Evolutionary conservation across 1,139 yeast species (phyloP).

Genomic region (Groenewaldozyma sp.): DNA sequence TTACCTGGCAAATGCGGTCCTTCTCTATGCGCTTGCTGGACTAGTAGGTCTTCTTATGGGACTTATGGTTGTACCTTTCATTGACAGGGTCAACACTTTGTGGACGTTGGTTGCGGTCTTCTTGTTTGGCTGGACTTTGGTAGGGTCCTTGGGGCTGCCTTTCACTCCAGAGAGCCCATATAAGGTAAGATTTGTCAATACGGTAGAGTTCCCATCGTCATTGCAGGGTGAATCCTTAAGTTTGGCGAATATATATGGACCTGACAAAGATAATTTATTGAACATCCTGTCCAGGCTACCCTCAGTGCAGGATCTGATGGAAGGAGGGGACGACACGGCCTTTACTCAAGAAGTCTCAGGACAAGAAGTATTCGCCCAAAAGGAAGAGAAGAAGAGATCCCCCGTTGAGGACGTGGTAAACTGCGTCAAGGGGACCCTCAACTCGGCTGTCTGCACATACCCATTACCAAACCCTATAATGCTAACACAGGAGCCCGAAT

Average conservation of each 20-base stretch:
- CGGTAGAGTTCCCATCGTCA: conserved; percentile 37
- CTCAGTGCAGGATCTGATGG: conserved; percentile 37
- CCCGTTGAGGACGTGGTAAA: neutral
- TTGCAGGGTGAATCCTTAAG: conserved; percentile 26
- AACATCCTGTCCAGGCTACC: conserved; percentile 51
- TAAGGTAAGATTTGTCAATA: conserved; percentile 60
- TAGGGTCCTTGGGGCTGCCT: conserved; percentile 38
- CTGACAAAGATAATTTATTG: conserved; percentile 38
- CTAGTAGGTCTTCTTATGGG: conserved; percentile 38
- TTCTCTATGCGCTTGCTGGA: conserved; percentile 40
- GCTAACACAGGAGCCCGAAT: neutral
- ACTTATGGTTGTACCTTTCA: conserved; percentile 58
- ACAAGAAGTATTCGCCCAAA: no score
- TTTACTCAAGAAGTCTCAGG: no score
- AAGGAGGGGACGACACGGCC: no score
- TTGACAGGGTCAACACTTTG: conserved; percentile 54
- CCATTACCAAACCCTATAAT: no score
- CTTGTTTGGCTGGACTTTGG: conserved; percentile 33
- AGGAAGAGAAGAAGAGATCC: no score
- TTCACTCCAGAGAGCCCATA: conserved; percentile 54
- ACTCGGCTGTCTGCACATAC: conserved; percentile 31
- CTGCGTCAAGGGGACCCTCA: conserved; percentile 1
- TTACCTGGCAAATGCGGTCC: conserved; percentile 37
- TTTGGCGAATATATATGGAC: conserved; percentile 41
- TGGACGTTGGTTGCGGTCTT: conserved; percentile 36